A percentile compares a stretch with the other conserved stretches of the same genome.
Conservation (phyloP, 2,329 filamentous ascomycete species). For the Ascochyta fabae region DNA sequence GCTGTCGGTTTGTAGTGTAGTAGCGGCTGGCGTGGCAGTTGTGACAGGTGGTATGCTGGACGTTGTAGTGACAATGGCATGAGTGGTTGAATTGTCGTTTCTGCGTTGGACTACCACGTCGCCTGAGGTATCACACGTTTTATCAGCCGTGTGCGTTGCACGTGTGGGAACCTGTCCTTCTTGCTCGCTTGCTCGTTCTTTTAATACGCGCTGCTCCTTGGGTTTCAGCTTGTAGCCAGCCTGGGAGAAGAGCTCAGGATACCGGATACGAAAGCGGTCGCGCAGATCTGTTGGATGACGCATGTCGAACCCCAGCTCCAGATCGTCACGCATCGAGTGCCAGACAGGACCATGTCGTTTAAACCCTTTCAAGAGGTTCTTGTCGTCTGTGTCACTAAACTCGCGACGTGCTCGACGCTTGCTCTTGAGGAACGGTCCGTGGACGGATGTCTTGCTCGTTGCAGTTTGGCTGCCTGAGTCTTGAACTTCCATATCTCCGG, state of each 20-base stretch:
- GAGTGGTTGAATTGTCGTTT: neutral
- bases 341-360: slow-evolving; percentile 65
- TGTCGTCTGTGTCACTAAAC: slow-evolving; percentile 65
- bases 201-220: slow-evolving; percentile 31
- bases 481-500: neutral
- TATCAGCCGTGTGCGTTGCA: neutral
- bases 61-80: neutral
- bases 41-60: neutral
- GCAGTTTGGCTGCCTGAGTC: neutral
- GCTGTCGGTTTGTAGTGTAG: slow-evolving; percentile 25
- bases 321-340: slow-evolving; percentile 65
- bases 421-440: slow-evolving; percentile 57
- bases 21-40: neutral
- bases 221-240: slow-evolving; percentile 53
- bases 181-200: slow-evolving; percentile 22
- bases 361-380: slow-evolving; percentile 64
- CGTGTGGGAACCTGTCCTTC: neutral
- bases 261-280: slow-evolving; percentile 67
- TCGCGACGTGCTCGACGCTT: slow-evolving; percentile 61
- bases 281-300: slow-evolving; percentile 64
- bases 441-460: slow-evolving; percentile 54
- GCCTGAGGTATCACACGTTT: neutral
- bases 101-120: neutral
- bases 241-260: slow-evolving; percentile 62
- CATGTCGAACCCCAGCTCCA: slow-evolving; percentile 57